phyloP scores from a whole-genome alignment of 805 yeast genomes.

The Saccharomycopsis schoenii region DNA sequence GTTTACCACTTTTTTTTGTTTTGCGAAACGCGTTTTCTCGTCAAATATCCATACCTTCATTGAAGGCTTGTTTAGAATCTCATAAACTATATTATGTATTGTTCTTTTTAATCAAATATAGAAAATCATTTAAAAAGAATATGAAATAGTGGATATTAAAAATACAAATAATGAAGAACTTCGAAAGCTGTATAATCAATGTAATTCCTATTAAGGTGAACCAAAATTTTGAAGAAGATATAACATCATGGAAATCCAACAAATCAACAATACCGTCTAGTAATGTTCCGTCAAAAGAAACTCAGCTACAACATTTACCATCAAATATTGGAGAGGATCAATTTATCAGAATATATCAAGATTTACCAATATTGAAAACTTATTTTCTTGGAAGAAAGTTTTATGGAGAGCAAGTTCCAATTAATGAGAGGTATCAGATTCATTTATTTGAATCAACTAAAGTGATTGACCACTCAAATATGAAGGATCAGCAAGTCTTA shows the following conservation, averaged over 20 bases:
- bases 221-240: background rate
- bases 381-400: conserved; percentile 17
- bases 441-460: background rate
- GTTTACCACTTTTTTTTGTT: no score
- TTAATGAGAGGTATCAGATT: background rate
- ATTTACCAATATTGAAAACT: background rate
- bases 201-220: background rate
- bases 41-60: no score
- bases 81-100: no score
- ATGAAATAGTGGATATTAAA: background rate
- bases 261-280: background rate
- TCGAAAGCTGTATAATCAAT: background rate
- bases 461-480: background rate
- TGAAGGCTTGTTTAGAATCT: no score
- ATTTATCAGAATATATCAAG: conserved; percentile 9
- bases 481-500: background rate
- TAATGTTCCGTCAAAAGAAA: background rate
- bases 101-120: no score
- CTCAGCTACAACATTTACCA: no score
- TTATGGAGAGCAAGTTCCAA: conserved; percentile 10
- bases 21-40: no score
- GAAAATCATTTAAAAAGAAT: no score
- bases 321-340: conserved; percentile 1
- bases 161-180: background rate
- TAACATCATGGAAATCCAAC: background rate